Conservation (phyloP, 768 basidiomycete genomes). For the Myochromella boudieri region DNA sequence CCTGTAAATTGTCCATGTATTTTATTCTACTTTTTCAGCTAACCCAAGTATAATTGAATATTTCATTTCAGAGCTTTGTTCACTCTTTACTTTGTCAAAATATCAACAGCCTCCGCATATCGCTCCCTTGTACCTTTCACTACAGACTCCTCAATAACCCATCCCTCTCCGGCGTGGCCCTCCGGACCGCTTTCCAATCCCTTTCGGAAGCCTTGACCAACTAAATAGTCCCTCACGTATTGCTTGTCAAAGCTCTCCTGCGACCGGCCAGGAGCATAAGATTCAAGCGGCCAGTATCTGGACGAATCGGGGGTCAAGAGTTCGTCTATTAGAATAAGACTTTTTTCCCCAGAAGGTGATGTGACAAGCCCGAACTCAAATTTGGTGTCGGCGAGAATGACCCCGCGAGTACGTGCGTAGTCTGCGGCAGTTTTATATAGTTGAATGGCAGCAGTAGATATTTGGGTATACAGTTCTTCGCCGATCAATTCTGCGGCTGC, state of each 20-base stretch:
- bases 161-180: constrained; percentile 69
- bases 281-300: constrained; percentile 87
- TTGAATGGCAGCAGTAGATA: constrained; percentile 60
- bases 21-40: no score
- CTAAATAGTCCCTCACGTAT: constrained; percentile 89
- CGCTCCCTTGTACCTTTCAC: constrained; percentile 74
- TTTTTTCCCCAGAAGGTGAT: constrained; percentile 21
- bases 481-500: constrained; percentile 70
- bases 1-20: no score
- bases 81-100: constrained; percentile 42
- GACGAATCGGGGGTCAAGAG: constrained; percentile 97
- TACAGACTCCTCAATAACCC: constrained; percentile 74
- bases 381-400: constrained; percentile 97
- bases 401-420: constrained; percentile 69
- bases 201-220: constrained; percentile 67
- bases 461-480: constrained; percentile 54
- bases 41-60: no score
- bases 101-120: constrained; percentile 75
- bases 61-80: no score
- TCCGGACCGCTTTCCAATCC: constrained; percentile 76
- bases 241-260: constrained; percentile 98
- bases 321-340: constrained; percentile 91
- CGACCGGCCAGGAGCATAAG: constrained; percentile 68
- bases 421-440: constrained; percentile 75
- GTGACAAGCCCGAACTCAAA: constrained; percentile 93